Evolutionary conservation across 106 monocot species (phyloP).

Genomic region (Gastrodia elata): DNA sequence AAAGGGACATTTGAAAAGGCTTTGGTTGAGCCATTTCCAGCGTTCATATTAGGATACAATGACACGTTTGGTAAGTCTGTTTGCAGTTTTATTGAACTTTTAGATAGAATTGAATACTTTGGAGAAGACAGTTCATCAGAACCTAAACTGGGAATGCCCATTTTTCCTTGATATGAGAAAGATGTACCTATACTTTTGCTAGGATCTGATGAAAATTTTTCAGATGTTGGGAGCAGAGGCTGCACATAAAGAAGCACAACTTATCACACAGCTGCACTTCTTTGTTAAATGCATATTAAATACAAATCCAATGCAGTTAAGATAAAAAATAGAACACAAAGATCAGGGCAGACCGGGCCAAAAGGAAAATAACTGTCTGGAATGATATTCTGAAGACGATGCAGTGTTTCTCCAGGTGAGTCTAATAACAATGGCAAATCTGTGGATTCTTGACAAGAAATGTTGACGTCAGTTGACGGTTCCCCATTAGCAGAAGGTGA

Average conservation of each 20-base stretch:
- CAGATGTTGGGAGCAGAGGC: conserved; percentile 26
- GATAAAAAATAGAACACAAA: not conserved
- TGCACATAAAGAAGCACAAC: conserved; percentile 25
- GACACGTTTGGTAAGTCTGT: conserved; percentile 57
- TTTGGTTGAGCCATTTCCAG: conserved; percentile 9
- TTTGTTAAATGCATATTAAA: not conserved
- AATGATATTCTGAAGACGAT: conserved; percentile 35
- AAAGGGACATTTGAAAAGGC: conserved; percentile 47
- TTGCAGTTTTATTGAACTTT: conserved; percentile 22
- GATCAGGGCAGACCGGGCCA: conserved; percentile 32
- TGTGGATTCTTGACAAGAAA: conserved; percentile 12
- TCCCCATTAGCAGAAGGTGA: conserved; percentile 19
- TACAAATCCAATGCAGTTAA: not conserved
- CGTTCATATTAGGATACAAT: conserved; percentile 34
- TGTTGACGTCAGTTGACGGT: conserved; percentile 11
- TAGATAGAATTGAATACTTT: conserved; percentile 33
- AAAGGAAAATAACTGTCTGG: conserved; percentile 63
- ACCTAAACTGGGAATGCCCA: conserved; percentile 45
- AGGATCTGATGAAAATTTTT: conserved; percentile 9
- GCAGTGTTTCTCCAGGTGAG: conserved; percentile 24
- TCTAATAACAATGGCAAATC: conserved; percentile 18
- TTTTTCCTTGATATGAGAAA: conserved; percentile 54
- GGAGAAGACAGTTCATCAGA: conserved; percentile 22
- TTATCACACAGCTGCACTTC: no score
- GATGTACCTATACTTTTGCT: conserved; percentile 30